Conservation (phyloP, 148 eudicot species). For the Talinum fruticosum region DNA sequence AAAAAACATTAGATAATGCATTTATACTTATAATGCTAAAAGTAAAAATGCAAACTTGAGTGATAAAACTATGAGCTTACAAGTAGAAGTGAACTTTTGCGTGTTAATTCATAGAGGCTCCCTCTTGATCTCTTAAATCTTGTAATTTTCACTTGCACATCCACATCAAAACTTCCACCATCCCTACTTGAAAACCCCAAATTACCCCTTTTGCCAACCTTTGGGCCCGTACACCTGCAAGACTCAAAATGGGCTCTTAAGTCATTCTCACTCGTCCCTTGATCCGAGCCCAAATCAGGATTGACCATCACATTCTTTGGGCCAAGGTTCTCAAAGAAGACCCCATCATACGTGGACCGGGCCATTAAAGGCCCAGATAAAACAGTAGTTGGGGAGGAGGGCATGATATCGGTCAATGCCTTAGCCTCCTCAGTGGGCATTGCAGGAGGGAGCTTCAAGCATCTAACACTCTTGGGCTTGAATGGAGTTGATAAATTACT, state of each 20-base stretch:
- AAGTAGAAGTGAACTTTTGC: conserved; percentile 37
- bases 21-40: no score
- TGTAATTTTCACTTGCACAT: conserved; percentile 26
- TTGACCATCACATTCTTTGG: background rate
- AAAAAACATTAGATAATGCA: background rate
- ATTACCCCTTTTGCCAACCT: conserved; percentile 24
- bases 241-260: background rate
- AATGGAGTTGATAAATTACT: conserved; percentile 10
- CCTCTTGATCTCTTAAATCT: conserved; percentile 37
- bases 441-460: conserved; percentile 70
- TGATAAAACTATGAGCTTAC: conserved; percentile 29
- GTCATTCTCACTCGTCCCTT: conserved; percentile 4
- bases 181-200: conserved; percentile 26
- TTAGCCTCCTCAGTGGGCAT: conserved; percentile 23
- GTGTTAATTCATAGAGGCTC: conserved; percentile 31
- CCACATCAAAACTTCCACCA: conserved; percentile 17
- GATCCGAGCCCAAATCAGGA: conserved; percentile 10
- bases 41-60: no score
- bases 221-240: no score
- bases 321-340: conserved; percentile 17
- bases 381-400: conserved; percentile 54
- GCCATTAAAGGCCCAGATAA: conserved; percentile 50
- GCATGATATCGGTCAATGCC: conserved; percentile 9
- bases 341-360: conserved; percentile 30
- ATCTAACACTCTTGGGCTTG: conserved; percentile 56